Percentiles rank a stretch among this genome's conserved stretches.
phyloP scores from a whole-genome alignment of 2,329 filamentous ascomycete species.

The Aspergillus piperis region DNA sequence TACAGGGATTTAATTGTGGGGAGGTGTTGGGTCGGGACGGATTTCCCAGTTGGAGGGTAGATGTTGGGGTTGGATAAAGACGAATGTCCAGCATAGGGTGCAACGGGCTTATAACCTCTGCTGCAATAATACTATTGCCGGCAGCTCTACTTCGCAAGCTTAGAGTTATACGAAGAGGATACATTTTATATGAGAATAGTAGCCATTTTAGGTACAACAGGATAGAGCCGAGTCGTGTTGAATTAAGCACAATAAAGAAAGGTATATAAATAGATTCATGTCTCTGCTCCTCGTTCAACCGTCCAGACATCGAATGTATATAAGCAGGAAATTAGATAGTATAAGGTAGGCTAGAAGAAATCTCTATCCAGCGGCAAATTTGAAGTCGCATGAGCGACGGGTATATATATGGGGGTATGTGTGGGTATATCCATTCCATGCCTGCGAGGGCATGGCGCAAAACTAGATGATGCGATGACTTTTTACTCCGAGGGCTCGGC shows the following conservation, averaged over 20 bases:
- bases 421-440: neutral
- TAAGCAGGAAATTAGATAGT: neutral
- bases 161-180: no score
- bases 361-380: neutral
- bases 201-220: neutral
- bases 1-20: neutral
- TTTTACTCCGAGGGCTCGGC: neutral
- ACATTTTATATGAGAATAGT: no score
- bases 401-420: neutral
- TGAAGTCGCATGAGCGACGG: neutral
- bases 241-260: neutral
- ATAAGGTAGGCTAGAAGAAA: neutral
- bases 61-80: no score
- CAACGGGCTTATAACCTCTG: no score
- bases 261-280: neutral
- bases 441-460: neutral
- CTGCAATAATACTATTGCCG: no score
- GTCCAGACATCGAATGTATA: neutral
- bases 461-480: neutral
- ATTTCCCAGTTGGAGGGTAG: no score
- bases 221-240: neutral
- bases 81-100: no score
- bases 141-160: no score
- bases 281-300: neutral
- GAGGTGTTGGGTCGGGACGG: no score